A percentile compares a stretch with the other conserved stretches of the same genome.
These are phyloP conservation scores for Sphagnum tenellum DNA, from an alignment of 225 moss, liverwort and hornwort species.

Conservation along the genomic window DNA sequence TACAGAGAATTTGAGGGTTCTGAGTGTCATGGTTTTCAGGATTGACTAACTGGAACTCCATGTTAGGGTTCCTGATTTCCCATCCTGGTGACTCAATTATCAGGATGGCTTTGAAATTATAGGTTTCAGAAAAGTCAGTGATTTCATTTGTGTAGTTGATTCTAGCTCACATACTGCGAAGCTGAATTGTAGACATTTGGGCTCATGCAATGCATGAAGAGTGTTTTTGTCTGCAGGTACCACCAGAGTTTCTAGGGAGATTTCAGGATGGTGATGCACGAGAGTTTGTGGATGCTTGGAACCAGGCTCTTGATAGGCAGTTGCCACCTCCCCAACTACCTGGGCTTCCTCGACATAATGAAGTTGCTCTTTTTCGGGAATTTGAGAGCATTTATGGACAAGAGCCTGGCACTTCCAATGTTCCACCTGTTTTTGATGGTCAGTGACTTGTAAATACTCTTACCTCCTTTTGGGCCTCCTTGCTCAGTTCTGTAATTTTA, in stretches of 20 bases:
- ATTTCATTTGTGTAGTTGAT: too few relatives aligned
- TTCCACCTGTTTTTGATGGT: constrained; percentile 57
- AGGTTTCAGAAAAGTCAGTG: too few relatives aligned
- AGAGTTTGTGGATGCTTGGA: constrained; percentile 60
- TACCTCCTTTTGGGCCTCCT: not conserved
- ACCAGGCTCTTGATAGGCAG: constrained; percentile 43
- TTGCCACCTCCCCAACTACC: constrained; percentile 36
- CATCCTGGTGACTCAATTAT: too few relatives aligned
- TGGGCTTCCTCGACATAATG: constrained; percentile 26
- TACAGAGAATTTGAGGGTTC: too few relatives aligned
- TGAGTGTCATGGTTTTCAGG: too few relatives aligned
- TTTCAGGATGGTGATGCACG: constrained; percentile 39
- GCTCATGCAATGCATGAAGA: too few relatives aligned
- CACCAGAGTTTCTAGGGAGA: constrained; percentile 43
- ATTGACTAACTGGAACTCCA: too few relatives aligned
- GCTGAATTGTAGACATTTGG: too few relatives aligned
- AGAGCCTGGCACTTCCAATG: constrained; percentile 29
- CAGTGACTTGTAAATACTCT: constrained; percentile 8
- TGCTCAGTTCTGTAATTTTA: not conserved
- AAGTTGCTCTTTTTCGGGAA: constrained; percentile 43
- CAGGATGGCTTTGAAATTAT: too few relatives aligned
- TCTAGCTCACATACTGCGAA: too few relatives aligned
- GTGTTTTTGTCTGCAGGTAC: constrained; percentile 17
- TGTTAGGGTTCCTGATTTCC: too few relatives aligned
- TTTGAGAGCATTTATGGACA: constrained; percentile 71